A percentile compares a stretch with the other conserved stretches of the same genome.
Conservation (phyloP, 139 green algal genomes). For the Spirogloea muscicola region DNA sequence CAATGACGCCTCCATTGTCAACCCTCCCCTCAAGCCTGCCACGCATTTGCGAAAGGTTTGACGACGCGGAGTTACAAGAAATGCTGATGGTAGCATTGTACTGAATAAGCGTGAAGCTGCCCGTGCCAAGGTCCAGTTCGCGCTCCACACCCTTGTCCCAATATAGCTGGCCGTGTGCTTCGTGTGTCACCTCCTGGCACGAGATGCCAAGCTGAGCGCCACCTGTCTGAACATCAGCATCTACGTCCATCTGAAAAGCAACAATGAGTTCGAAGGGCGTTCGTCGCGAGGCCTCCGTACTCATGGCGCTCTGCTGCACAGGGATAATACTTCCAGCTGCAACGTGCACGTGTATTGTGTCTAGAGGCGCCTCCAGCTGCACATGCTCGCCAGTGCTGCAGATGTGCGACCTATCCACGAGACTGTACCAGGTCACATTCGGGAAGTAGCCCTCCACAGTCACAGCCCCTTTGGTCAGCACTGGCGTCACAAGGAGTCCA, state of each 20-base stretch:
- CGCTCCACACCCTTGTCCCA: too few species aligned
- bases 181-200: too few species aligned
- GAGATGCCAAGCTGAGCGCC: too few species aligned
- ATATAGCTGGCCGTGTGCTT: too few species aligned
- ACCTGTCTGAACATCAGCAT: too few species aligned
- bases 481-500: slow-evolving; percentile 62
- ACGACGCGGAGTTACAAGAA: too few species aligned
- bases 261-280: slow-evolving; percentile 51
- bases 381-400: neutral
- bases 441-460: slow-evolving; percentile 64
- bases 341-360: slow-evolving; percentile 50
- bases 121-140: too few species aligned
- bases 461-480: slow-evolving; percentile 49
- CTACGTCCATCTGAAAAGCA: slow-evolving; percentile 38
- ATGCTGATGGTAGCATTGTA: too few species aligned
- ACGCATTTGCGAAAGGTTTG: too few species aligned
- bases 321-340: slow-evolving; percentile 52
- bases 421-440: slow-evolving; percentile 36
- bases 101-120: too few species aligned
- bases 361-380: slow-evolving; percentile 43
- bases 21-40: too few species aligned
- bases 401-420: slow-evolving; percentile 24
- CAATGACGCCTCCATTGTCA: too few species aligned
- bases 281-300: slow-evolving; percentile 31
- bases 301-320: slow-evolving; percentile 46